Conservation (phyloP, 371 early-diverging fungal species). For the Mortierella sp. region DNA sequence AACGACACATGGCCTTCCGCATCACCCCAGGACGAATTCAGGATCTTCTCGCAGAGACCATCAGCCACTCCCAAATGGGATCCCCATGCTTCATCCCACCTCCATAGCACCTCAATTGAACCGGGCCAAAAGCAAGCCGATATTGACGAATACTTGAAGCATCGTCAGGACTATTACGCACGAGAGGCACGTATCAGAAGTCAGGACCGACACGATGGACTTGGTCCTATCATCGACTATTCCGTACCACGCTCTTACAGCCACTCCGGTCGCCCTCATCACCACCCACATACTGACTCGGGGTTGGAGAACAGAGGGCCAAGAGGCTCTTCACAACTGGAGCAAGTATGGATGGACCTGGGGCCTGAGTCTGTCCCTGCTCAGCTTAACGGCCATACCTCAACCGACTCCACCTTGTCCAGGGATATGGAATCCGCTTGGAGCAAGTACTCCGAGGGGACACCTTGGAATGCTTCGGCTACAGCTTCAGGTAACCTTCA, state of each 20-base stretch:
- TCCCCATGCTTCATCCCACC: constrained; percentile 29
- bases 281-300: constrained; percentile 22
- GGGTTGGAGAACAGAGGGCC: neutral
- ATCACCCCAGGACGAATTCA: constrained; percentile 25
- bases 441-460: neutral
- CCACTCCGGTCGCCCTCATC: constrained; percentile 19
- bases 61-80: neutral
- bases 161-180: constrained; percentile 45
- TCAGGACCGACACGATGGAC: constrained; percentile 44
- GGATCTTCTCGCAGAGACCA: neutral
- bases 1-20: neutral
- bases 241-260: constrained; percentile 6
- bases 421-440: neutral
- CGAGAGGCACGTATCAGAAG: constrained; percentile 44
- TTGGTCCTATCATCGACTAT: constrained; percentile 52
- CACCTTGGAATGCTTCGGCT: neutral
- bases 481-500: neutral
- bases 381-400: neutral
- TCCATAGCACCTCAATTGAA: neutral
- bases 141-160: constrained; percentile 34
- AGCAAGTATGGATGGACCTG: constrained; percentile 48
- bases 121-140: constrained; percentile 7
- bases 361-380: neutral
- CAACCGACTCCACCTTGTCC: neutral
- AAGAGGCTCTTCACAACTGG: constrained; percentile 42